A percentile compares a stretch with the other conserved stretches of the same genome.
These are phyloP conservation scores for Tylopilus vinaceipallidus DNA, from an alignment of 768 basidiomycete species.

Conservation along the genomic window DNA sequence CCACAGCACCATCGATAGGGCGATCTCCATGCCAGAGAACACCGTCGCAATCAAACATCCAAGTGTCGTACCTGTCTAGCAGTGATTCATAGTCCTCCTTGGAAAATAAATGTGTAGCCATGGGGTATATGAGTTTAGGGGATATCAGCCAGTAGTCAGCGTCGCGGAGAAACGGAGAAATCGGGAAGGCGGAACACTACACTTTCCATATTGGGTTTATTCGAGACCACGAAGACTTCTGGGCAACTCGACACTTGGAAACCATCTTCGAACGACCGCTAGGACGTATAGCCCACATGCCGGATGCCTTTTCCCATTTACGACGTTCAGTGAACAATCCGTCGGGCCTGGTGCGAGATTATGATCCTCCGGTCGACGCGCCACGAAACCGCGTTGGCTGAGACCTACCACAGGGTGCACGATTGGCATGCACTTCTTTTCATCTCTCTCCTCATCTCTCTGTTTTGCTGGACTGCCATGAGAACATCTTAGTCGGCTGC, in stretches of 20 bases:
- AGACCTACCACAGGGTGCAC: not conserved
- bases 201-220: conserved; percentile 23
- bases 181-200: conserved; percentile 16
- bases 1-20: conserved; percentile 72
- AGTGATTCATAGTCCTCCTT: conserved; percentile 46
- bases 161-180: not conserved
- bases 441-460: not conserved
- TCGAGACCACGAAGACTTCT: conserved; percentile 3
- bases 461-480: not conserved
- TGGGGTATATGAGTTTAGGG: conserved; percentile 16
- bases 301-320: too few species aligned
- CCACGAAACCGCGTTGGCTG: not conserved
- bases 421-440: not conserved
- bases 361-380: not conserved
- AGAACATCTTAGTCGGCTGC: not conserved
- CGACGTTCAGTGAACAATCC: too few species aligned
- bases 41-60: conserved; percentile 96
- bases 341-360: not conserved
- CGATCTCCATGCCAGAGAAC: conserved; percentile 89
- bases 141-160: conserved; percentile 5
- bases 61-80: conserved; percentile 79
- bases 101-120: conserved; percentile 31
- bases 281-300: too few species aligned
- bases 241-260: too few species aligned
- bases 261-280: too few species aligned